phyloP scores from a whole-genome alignment of 768 basidiomycete genomes.

The Termitomyces sp. region DNA sequence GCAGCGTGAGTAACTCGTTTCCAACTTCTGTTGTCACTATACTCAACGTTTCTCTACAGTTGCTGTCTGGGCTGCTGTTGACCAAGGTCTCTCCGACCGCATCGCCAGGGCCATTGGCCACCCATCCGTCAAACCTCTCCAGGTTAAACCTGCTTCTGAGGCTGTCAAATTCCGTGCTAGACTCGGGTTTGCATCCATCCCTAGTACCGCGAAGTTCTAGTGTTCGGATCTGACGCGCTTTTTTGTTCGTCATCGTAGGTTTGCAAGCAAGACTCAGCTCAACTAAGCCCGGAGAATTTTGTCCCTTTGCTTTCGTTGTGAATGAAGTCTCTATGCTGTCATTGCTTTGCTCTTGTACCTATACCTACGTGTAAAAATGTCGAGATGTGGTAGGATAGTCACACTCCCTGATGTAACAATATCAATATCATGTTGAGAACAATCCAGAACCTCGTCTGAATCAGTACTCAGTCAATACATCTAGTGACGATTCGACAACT shows the following conservation, averaged over 20 bases:
- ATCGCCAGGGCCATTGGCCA: slow-evolving; percentile 74
- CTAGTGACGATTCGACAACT: no score
- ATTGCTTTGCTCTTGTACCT: slow-evolving; percentile 1
- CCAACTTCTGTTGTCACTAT: neutral
- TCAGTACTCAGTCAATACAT: no score
- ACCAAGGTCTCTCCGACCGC: slow-evolving; percentile 69
- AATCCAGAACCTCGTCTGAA: no score
- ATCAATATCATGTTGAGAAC: neutral
- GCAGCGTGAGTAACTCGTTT: slow-evolving; percentile 51
- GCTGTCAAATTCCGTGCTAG: slow-evolving; percentile 49
- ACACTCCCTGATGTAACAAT: neutral
- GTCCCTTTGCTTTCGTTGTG: neutral
- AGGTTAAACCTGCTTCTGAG: slow-evolving; percentile 56
- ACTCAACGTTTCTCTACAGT: slow-evolving; percentile 35
- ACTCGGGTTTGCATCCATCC: slow-evolving; percentile 25
- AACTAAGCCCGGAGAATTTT: slow-evolving; percentile 2
- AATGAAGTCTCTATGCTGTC: neutral
- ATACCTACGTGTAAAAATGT: slow-evolving; percentile 2
- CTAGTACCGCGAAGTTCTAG: slow-evolving; percentile 11
- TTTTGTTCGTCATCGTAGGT: slow-evolving; percentile 7
- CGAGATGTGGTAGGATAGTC: neutral
- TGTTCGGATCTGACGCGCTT: slow-evolving; percentile 5
- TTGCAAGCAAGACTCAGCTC: slow-evolving; percentile 5
- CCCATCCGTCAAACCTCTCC: slow-evolving; percentile 53
- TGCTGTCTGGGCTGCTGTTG: slow-evolving; percentile 76